A percentile compares a stretch with the other conserved stretches of the same genome.
Conservation (phyloP, 768 basidiomycete genomes). For the Russula abietina region DNA sequence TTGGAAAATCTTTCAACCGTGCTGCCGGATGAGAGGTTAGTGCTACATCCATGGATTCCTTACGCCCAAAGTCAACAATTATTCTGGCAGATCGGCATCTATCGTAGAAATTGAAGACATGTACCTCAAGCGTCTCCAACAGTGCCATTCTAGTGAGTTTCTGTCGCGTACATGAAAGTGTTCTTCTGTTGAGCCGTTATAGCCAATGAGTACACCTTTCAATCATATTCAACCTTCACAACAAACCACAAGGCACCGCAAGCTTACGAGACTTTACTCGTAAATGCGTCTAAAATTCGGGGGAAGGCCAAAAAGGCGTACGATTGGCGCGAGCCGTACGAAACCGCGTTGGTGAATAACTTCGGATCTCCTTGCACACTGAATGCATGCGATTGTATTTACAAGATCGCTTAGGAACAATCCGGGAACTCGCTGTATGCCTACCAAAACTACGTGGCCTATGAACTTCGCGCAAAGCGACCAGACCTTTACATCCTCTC, state of each 20-base stretch:
- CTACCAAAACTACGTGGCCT: conserved; percentile 56
- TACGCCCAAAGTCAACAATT: not conserved
- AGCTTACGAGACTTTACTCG: conserved; percentile 73
- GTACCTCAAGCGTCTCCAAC: conserved; percentile 60
- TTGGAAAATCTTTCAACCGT: conserved; percentile 52
- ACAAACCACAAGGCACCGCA: conserved; percentile 64
- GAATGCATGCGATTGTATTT: conserved; percentile 28
- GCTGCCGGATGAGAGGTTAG: conserved; percentile 43
- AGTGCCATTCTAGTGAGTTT: conserved; percentile 67
- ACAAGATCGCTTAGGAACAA: conserved; percentile 23
- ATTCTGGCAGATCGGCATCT: conserved; percentile 36
- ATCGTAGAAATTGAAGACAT: conserved; percentile 50
- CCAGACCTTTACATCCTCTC: conserved; percentile 53
- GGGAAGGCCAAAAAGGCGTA: conserved; percentile 53
- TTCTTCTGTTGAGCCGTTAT: not conserved
- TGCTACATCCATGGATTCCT: not conserved
- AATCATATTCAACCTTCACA: conserved; percentile 85
- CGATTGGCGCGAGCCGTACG: conserved; percentile 57
- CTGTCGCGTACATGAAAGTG: not conserved
- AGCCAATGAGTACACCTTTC: conserved; percentile 79
- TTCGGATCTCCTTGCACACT: not conserved
- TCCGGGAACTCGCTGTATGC: conserved; percentile 44
- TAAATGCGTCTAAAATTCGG: conserved; percentile 70
- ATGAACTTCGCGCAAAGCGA: conserved; percentile 55
- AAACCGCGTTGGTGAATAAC: conserved; percentile 50